phyloP scores from a whole-genome alignment of 2,329 filamentous ascomycete species.

The Bimuria novae-zelandiae region DNA sequence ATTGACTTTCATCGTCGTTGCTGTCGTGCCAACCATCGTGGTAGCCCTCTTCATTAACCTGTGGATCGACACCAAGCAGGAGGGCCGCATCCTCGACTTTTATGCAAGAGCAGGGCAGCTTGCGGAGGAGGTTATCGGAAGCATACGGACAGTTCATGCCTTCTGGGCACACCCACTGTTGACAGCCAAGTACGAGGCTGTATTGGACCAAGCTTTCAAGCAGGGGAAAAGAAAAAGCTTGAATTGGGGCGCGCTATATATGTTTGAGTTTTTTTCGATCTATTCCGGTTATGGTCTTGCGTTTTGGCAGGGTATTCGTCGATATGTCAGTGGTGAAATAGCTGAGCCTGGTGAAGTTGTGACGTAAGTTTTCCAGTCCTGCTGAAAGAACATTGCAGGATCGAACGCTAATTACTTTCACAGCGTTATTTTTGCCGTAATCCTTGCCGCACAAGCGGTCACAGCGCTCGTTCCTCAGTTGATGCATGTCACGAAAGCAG shows the following conservation, averaged over 20 bases:
- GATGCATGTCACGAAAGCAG: slow-evolving; percentile 62
- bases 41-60: slow-evolving; percentile 20
- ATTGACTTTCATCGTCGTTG: slow-evolving; percentile 74
- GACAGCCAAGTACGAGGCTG: slow-evolving; percentile 49
- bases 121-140: slow-evolving; percentile 57
- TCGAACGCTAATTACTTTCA: slow-evolving; percentile 14
- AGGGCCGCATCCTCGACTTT: slow-evolving; percentile 44
- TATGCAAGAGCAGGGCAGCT: slow-evolving; percentile 52
- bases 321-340: slow-evolving; percentile 61
- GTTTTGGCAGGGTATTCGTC: slow-evolving; percentile 58
- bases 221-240: slow-evolving; percentile 52
- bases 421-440: slow-evolving; percentile 39
- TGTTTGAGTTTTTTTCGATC: slow-evolving; percentile 49
- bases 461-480: slow-evolving; percentile 88
- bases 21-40: slow-evolving; percentile 53
- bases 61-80: slow-evolving; percentile 43
- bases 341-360: slow-evolving; percentile 42
- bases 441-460: slow-evolving; percentile 65
- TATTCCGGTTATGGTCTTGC: slow-evolving; percentile 54
- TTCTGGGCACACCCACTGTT: slow-evolving; percentile 54
- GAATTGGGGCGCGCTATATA: slow-evolving; percentile 50
- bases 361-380: no score
- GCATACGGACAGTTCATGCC: slow-evolving; percentile 53
- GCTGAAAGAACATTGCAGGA: no score
- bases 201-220: slow-evolving; percentile 48